Conservation (phyloP, 495 filamentous ascomycete genomes). For the Massariosphaeria phaeospora region DNA sequence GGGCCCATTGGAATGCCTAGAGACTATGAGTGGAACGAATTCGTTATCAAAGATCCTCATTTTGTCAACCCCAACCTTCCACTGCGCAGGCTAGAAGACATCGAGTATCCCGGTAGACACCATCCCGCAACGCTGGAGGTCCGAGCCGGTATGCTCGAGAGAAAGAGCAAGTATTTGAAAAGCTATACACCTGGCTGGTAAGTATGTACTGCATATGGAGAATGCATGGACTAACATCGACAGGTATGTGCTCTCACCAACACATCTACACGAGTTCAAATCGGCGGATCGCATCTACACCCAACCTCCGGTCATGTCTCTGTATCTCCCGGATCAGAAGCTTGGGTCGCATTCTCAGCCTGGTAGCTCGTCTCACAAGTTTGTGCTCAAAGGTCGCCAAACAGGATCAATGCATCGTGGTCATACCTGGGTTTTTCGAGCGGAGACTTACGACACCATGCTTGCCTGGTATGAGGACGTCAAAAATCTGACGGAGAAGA, state of each 20-base stretch:
- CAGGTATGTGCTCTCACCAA: slow-evolving; percentile 94
- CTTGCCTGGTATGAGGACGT: slow-evolving; percentile 95
- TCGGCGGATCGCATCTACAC: slow-evolving; percentile 68
- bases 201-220: slow-evolving; percentile 32
- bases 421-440: slow-evolving; percentile 96
- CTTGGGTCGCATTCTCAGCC: slow-evolving; percentile 85
- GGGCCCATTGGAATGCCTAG: slow-evolving; percentile 85
- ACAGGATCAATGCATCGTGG: slow-evolving; percentile 89
- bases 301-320: slow-evolving; percentile 85
- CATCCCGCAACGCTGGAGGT: slow-evolving; percentile 84
- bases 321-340: slow-evolving; percentile 91
- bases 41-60: slow-evolving; percentile 75
- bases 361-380: slow-evolving; percentile 90
- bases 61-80: slow-evolving; percentile 83
- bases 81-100: slow-evolving; percentile 70
- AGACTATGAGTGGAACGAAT: slow-evolving; percentile 83
- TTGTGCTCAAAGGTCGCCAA: slow-evolving; percentile 92
- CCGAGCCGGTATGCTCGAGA: slow-evolving; percentile 82
- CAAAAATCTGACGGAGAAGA: slow-evolving; percentile 75
- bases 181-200: slow-evolving; percentile 96
- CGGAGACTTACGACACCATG: slow-evolving; percentile 94
- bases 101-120: slow-evolving; percentile 89
- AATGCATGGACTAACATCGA: slow-evolving; percentile 9
- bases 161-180: slow-evolving; percentile 98
- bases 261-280: slow-evolving; percentile 97